phyloP scores from a whole-genome alignment of 2,329 filamentous ascomycete genomes.

The Botrytis squamosa region DNA sequence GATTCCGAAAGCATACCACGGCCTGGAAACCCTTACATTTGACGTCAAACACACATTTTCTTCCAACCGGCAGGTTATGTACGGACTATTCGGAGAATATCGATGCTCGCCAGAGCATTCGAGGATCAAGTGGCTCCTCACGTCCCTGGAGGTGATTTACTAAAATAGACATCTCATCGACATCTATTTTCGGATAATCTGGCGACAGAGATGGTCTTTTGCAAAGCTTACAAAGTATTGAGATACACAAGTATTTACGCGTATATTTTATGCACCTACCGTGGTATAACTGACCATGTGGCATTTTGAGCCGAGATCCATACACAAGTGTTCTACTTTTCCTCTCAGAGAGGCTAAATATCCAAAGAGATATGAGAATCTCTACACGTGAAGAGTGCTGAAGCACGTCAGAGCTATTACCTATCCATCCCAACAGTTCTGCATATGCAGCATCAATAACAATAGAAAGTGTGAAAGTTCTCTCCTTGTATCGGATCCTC shows the following conservation, averaged over 20 bases:
- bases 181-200: background rate
- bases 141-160: background rate
- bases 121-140: background rate
- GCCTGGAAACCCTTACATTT: background rate
- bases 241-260: background rate
- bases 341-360: background rate
- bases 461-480: constrained; percentile 11
- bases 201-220: background rate
- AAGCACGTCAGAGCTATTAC: background rate
- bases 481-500: background rate
- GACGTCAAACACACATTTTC: background rate
- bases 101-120: background rate
- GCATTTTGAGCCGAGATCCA: background rate
- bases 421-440: background rate
- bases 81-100: no score
- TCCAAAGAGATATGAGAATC: background rate
- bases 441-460: background rate
- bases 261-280: background rate
- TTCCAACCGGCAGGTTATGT: no score
- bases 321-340: background rate
- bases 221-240: background rate
- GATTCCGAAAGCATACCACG: background rate
- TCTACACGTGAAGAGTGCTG: background rate
- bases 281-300: background rate
- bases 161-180: background rate